Percentiles rank a stretch among this genome's conserved stretches.
phyloP scores from a whole-genome alignment of 768 basidiomycete genomes.

The Podaxis pistillaris region DNA sequence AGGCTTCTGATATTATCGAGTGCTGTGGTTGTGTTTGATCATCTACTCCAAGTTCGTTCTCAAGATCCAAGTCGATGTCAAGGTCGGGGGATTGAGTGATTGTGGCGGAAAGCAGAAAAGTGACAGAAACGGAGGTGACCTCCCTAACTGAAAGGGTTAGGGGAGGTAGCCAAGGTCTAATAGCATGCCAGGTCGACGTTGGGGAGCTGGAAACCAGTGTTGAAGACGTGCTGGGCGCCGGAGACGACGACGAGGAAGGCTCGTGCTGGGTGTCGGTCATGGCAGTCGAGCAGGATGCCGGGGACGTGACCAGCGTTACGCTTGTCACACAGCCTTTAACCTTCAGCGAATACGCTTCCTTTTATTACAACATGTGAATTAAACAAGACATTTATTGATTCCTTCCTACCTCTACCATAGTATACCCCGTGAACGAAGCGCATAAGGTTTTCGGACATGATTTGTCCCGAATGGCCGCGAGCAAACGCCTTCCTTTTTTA shows the following conservation, averaged over 20 bases:
- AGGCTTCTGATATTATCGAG: slow-evolving; percentile 60
- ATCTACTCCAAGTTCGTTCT: slow-evolving; percentile 10
- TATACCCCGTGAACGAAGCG: no score
- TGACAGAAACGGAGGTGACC: slow-evolving; percentile 83
- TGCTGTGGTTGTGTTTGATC: slow-evolving; percentile 14
- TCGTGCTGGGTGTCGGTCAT: slow-evolving; percentile 7
- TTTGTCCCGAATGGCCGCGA: no score
- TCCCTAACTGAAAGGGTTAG: slow-evolving; percentile 73
- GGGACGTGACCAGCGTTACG: not conserved
- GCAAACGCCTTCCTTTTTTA: no score
- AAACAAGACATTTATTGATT: no score
- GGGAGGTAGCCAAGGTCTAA: slow-evolving; percentile 74
- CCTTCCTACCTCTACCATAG: no score
- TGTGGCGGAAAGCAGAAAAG: slow-evolving; percentile 65
- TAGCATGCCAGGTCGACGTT: slow-evolving; percentile 57
- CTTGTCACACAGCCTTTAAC: not conserved
- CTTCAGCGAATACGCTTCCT: not conserved
- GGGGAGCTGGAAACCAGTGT: slow-evolving; percentile 17
- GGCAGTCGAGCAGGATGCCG: not conserved
- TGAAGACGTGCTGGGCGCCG: slow-evolving; percentile 7
- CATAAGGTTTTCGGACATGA: no score
- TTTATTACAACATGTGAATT: no score
- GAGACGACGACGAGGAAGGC: slow-evolving; percentile 3
- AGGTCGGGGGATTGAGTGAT: slow-evolving; percentile 2
- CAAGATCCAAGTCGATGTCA: slow-evolving; percentile 8